These are phyloP conservation scores for Trichoderma sp. DNA, from an alignment of 2,329 filamentous ascomycete species.

Conservation along the genomic window DNA sequence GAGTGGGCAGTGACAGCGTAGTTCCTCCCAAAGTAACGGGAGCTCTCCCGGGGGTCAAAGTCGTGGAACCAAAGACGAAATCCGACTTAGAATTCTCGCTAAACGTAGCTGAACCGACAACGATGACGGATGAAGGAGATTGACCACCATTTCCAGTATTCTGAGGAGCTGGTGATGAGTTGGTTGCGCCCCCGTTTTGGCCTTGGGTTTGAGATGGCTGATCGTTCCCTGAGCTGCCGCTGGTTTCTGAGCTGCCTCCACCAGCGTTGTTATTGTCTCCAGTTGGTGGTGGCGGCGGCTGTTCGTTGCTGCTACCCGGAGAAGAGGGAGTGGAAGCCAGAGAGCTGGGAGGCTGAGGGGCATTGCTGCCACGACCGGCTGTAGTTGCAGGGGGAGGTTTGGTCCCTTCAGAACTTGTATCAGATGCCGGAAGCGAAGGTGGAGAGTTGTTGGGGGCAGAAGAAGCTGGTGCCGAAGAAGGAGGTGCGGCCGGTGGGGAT, in stretches of 20 bases:
- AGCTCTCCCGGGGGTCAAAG: conserved; percentile 14
- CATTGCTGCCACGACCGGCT: not conserved
- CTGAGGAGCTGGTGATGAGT: not conserved
- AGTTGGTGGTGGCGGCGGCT: not conserved
- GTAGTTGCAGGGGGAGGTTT: not conserved
- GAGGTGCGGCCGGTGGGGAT: not conserved
- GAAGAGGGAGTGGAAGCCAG: not conserved
- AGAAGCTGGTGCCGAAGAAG: not conserved
- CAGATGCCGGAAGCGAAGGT: not conserved
- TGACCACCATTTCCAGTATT: not conserved
- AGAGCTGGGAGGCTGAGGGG: not conserved
- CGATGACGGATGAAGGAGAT: not conserved
- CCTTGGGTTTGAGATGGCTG: not conserved
- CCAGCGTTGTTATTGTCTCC: conserved; percentile 1
- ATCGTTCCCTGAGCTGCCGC: not conserved
- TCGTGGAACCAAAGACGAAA: conserved; percentile 12
- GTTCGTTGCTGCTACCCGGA: not conserved
- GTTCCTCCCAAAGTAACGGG: conserved; percentile 17
- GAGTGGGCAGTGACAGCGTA: conserved; percentile 14
- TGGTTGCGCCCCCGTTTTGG: not conserved
- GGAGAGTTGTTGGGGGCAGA: not conserved
- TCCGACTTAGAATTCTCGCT: conserved; percentile 23
- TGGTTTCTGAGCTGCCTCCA: not conserved
- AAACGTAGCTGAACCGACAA: conserved; percentile 16
- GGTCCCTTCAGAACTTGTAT: not conserved